These are phyloP conservation scores for Wickerhamomyces canadensis DNA, from an alignment of 805 yeast genomes.

Conservation along the genomic window DNA sequence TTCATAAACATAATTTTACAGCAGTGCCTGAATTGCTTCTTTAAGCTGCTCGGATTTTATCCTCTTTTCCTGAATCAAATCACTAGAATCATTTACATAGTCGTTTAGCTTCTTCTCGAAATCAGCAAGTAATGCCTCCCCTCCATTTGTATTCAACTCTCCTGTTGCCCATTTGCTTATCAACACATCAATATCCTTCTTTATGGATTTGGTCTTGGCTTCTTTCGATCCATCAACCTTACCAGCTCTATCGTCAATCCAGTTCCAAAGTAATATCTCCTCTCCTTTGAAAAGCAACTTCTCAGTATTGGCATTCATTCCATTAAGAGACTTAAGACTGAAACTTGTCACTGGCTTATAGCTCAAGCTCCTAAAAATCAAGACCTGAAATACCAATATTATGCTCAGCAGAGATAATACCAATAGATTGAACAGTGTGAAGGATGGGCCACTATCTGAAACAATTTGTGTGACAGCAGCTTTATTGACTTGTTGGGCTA, in stretches of 20 bases:
- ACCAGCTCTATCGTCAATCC: constrained; percentile 25
- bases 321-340: not conserved
- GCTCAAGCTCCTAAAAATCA: constrained; percentile 8
- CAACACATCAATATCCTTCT: constrained; percentile 19
- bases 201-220: constrained; percentile 3
- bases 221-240: constrained; percentile 4
- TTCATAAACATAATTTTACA: constrained; percentile 1
- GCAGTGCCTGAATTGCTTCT: constrained; percentile 14
- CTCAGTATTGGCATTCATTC: constrained; percentile 6
- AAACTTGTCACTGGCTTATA: constrained; percentile 1
- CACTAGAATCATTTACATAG: constrained; percentile 8
- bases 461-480: not conserved
- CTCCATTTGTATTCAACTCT: constrained; percentile 13
- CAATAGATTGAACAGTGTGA: constrained; percentile 9
- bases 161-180: constrained; percentile 19
- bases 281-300: constrained; percentile 16
- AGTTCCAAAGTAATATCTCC: constrained; percentile 22
- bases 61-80: constrained; percentile 2
- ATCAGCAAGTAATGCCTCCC: constrained; percentile 8
- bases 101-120: constrained; percentile 16
- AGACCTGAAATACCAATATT: constrained; percentile 12
- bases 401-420: constrained; percentile 7
- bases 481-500: constrained; percentile 2
- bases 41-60: constrained; percentile 12
- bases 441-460: not conserved